phyloP scores from a whole-genome alignment of 1,284 basidiomycete species.

The Pseudozyma sp. region DNA sequence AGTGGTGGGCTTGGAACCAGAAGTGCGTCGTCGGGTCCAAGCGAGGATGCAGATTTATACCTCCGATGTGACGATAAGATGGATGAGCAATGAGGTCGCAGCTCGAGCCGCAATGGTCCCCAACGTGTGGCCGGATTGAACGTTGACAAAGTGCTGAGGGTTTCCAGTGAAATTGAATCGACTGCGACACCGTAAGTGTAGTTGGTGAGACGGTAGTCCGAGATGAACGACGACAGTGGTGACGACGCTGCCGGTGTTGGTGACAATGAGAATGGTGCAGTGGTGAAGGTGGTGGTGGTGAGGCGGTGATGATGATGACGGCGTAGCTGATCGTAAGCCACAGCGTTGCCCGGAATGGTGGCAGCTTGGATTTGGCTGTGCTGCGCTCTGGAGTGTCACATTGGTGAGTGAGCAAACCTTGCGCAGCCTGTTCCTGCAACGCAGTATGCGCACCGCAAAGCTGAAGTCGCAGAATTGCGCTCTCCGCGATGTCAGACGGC shows the following conservation, averaged over 20 bases:
- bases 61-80: no score
- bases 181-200: no score
- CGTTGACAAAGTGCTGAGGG: no score
- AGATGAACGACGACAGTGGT: neutral
- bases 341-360: neutral
- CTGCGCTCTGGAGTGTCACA: neutral
- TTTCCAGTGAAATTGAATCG: no score
- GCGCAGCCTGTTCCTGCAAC: neutral
- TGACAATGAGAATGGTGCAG: neutral
- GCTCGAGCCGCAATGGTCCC: no score
- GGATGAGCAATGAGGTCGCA: no score
- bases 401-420: neutral
- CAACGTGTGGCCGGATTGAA: no score
- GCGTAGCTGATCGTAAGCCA: constrained; percentile 6
- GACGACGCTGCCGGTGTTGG: neutral
- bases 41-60: no score
- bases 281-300: neutral
- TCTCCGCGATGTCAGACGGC: no score
- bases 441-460: neutral
- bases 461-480: no score
- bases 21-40: no score
- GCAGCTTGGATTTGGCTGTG: neutral
- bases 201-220: neutral
- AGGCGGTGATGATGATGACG: neutral
- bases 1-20: no score